These are phyloP conservation scores for Sporodiniella umbellata DNA, from an alignment of 371 early-diverging fungal genomes.

Conservation along the genomic window DNA sequence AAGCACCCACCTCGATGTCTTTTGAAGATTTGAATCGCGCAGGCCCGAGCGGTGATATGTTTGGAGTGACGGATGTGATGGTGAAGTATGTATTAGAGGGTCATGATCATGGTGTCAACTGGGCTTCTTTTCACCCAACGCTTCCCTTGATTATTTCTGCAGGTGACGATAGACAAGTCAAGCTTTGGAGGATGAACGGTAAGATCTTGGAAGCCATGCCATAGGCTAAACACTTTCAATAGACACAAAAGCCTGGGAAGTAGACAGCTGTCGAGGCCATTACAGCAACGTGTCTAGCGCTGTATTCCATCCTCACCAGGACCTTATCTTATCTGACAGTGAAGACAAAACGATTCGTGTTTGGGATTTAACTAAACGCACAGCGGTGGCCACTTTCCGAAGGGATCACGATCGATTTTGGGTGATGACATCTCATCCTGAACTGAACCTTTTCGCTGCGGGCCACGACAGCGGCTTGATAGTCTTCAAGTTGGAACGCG, in stretches of 20 bases:
- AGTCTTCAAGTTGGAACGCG: constrained; percentile 96
- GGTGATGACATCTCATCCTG: constrained; percentile 94
- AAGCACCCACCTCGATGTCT: constrained; percentile 54
- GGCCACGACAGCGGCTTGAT: constrained; percentile 97
- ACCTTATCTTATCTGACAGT: constrained; percentile 88
- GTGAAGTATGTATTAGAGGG: constrained; percentile 99
- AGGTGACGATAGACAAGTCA: constrained; percentile 98
- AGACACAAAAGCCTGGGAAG: constrained; percentile 96
- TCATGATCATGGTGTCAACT: constrained; percentile 99
- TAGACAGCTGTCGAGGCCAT: constrained; percentile 97
- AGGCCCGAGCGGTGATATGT: constrained; percentile 79
- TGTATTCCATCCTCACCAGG: constrained; percentile 91
- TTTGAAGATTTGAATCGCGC: constrained; percentile 58
- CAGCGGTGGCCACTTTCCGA: constrained; percentile 88
- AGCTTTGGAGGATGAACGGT: constrained; percentile 98
- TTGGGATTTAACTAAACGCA: constrained; percentile 95
- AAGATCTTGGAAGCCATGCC: constrained; percentile 11
- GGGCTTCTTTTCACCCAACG: constrained; percentile 94
- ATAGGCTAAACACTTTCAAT: not conserved
- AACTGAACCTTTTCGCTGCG: constrained; percentile 93
- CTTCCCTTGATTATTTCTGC: constrained; percentile 94
- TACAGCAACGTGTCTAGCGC: constrained; percentile 96
- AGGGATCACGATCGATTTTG: constrained; percentile 98
- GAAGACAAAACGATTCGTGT: constrained; percentile 98
- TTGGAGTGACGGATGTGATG: constrained; percentile 92